Base-by-base conservation (phyloP, 73 alveolate species). In the Paraurostyla sp. region DNA sequence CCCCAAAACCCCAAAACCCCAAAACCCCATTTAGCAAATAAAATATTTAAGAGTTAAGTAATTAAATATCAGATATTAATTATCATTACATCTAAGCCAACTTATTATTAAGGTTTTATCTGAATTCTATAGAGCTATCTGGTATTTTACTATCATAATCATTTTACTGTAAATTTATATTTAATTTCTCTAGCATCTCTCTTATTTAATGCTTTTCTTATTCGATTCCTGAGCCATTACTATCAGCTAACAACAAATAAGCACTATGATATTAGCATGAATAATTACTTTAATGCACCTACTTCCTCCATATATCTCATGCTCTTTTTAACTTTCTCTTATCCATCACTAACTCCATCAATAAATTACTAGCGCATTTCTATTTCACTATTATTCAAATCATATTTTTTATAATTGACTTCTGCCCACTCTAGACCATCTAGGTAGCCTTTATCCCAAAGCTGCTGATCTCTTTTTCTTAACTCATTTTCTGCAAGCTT, bases 371-470 rank as follows among this genome's bases (percentile, higher is more conserved):
- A n/a, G 13, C 71, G 11, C 6, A 54, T 15, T n/a, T 22, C 71
- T 6, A 54, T n/a, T 15, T 54, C 71, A 22, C 6, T 22, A 22
- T 15, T 54, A 15, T 22, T 7, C 32, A 13, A 13, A 60, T 60
- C 78, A 60, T 16, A 60, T 6, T 16, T 20, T 60, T 20, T n/a
- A 60, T 60, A 60, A 27, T 60, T 27, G 13, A 7, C 30, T 60
- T 60, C 78, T 7, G 78, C 78, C 78, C 78, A 60, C 23, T 60
- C 78, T 16, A 60, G 23, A 9, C 78, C 78, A 60, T 60, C 78
- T 9, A 60, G 23, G 23, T 60, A 60, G 4, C 78, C 78, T 60
- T 60, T 60, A 32, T 60, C 32, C 15, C 30, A 60, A 7, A 60
- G 13, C 3, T 60, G 51, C 7, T 60, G 7, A 27, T 4, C 4